Conservation (phyloP, 306 rosid genomes). For the Hippophae gyantsensis region DNA sequence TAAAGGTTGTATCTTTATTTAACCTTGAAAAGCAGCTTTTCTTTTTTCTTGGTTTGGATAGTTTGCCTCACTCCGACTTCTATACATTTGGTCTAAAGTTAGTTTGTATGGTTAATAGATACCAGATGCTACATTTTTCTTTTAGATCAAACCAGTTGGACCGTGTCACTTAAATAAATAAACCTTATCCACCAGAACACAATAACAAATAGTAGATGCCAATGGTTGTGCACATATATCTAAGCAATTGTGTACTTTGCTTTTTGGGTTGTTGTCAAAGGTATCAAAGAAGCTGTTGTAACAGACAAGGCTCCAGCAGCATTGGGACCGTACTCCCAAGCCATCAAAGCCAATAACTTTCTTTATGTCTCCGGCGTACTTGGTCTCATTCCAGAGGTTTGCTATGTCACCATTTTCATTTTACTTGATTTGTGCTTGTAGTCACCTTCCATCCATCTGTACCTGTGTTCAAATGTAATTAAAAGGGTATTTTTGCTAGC, state of each 20-base stretch:
- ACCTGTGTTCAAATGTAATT: not conserved
- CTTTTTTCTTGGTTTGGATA: no score
- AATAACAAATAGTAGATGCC: no score
- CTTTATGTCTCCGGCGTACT: slow-evolving; percentile 83
- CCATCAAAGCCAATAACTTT: slow-evolving; percentile 72
- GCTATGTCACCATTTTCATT: slow-evolving; percentile 4
- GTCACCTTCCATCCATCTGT: not conserved
- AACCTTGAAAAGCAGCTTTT: no score
- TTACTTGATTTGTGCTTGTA: not conserved
- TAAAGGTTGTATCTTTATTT: no score
- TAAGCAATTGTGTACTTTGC: not conserved
- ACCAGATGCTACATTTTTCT: no score
- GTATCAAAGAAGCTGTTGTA: slow-evolving; percentile 65
- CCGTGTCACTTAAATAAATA: no score
- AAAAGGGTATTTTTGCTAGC: slow-evolving; percentile 8
- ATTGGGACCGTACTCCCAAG: slow-evolving; percentile 94
- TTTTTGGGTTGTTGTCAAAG: slow-evolving; percentile 23
- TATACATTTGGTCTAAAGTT: no score
- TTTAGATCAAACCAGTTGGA: no score
- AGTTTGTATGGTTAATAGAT: no score
- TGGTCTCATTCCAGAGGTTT: slow-evolving; percentile 88
- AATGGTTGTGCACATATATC: no score
- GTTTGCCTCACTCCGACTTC: no score
- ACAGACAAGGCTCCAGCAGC: slow-evolving; percentile 94
- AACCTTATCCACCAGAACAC: no score